Evolutionary conservation across 2,329 filamentous ascomycete species (phyloP).

Genomic region (Fusarium udum): DNA sequence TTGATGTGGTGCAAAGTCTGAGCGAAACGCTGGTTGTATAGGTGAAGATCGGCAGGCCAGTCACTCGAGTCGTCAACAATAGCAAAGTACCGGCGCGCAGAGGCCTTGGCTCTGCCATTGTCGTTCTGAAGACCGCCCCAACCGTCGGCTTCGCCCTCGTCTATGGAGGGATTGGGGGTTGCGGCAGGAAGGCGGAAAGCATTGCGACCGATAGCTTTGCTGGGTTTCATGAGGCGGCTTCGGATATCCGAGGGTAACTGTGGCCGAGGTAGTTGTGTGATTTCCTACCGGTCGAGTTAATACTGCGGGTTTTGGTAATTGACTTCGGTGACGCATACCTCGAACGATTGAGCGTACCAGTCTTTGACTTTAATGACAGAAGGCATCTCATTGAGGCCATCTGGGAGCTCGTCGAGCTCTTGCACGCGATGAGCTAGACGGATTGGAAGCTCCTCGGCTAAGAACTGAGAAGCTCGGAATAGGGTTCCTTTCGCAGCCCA

Average conservation of each 20-base stretch:
- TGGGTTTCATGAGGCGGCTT: constrained; percentile 78
- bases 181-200: constrained; percentile 80
- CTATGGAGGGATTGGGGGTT: constrained; percentile 89
- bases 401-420: constrained; percentile 89
- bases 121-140: constrained; percentile 58
- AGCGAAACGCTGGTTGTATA: constrained; percentile 93
- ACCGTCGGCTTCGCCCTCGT: constrained; percentile 80
- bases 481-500: constrained; percentile 74
- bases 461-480: constrained; percentile 97
- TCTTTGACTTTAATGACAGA: constrained; percentile 95
- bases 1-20: constrained; percentile 94
- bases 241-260: constrained; percentile 78
- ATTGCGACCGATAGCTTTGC: constrained; percentile 63
- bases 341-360: constrained; percentile 99
- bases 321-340: constrained; percentile 65
- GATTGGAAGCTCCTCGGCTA: constrained; percentile 97
- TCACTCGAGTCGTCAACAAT: constrained; percentile 87
- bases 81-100: constrained; percentile 78
- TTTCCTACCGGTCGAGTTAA: constrained; percentile 70
- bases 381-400: constrained; percentile 97
- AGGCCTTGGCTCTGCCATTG: constrained; percentile 58
- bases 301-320: not conserved
- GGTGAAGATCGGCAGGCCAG: constrained; percentile 93
- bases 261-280: constrained; percentile 85
- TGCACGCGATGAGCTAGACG: constrained; percentile 95